Percentiles rank a stretch among this genome's conserved stretches.
Evolutionary conservation across 768 basidiomycete species (phyloP).

Genomic region (Galerina marginata): DNA sequence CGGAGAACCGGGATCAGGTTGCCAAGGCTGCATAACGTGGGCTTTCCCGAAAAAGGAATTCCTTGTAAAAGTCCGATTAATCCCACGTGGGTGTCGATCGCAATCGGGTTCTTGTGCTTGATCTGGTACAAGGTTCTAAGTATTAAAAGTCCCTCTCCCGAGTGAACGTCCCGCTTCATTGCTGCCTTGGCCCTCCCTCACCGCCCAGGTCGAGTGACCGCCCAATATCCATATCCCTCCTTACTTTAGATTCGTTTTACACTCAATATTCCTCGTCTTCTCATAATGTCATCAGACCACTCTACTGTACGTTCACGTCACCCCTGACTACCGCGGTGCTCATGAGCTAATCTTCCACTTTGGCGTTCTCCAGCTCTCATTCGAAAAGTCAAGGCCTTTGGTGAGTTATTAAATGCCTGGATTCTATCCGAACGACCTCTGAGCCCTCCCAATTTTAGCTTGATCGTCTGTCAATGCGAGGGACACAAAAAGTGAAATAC

Average conservation of each 20-base stretch:
- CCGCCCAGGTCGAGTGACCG: constrained; percentile 9
- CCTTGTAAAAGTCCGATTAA: constrained; percentile 28
- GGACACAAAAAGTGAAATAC: constrained; percentile 71
- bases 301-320: constrained; percentile 37
- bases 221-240: constrained; percentile 9
- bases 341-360: constrained; percentile 12
- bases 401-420: constrained; percentile 19
- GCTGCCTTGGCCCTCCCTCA: constrained; percentile 19
- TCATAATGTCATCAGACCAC: constrained; percentile 42
- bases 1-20: constrained; percentile 9
- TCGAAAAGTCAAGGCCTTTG: constrained; percentile 29
- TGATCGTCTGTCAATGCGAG: constrained; percentile 36
- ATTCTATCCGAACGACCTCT: background rate
- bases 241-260: constrained; percentile 14
- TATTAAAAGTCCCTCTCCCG: constrained; percentile 29
- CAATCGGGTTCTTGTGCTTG: constrained; percentile 28
- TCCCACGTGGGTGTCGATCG: constrained; percentile 32
- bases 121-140: constrained; percentile 28
- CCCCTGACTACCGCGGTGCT: background rate
- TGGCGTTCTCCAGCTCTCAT: constrained; percentile 20
- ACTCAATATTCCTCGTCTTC: constrained; percentile 5
- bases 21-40: constrained; percentile 12
- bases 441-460: constrained; percentile 12
- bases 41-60: constrained; percentile 32
- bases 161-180: constrained; percentile 12